Conservation (phyloP, 2,329 filamentous ascomycete genomes). For the Leptosphaerulina australis region DNA sequence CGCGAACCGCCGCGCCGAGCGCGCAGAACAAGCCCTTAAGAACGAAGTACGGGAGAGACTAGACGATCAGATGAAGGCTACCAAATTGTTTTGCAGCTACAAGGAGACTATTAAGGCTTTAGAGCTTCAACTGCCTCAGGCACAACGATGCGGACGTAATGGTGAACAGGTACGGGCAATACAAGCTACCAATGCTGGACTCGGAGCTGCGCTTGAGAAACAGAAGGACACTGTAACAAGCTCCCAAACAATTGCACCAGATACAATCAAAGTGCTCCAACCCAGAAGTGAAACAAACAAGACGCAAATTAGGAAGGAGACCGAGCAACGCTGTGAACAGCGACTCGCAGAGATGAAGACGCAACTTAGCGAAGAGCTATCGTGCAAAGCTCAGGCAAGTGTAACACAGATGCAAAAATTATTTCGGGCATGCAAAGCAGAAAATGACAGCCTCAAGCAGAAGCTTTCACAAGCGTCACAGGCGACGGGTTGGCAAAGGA, state of each 20-base stretch:
- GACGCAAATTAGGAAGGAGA: not conserved
- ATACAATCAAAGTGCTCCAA: not conserved
- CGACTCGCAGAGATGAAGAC: not conserved
- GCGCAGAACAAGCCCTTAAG: not conserved
- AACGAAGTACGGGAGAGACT: not conserved
- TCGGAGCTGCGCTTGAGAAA: not conserved
- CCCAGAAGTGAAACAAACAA: not conserved
- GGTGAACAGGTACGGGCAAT: not conserved
- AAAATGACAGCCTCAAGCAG: conserved; percentile 1
- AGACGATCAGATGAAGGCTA: not conserved
- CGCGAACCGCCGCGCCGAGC: conserved; percentile 10
- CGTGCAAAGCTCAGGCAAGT: not conserved
- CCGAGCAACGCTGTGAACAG: not conserved
- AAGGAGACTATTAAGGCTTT: not conserved
- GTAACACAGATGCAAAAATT: not conserved
- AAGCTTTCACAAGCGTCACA: not conserved
- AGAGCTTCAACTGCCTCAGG: not conserved
- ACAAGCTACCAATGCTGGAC: not conserved
- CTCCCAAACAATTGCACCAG: not conserved
- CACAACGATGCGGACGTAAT: not conserved
- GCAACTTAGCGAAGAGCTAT: not conserved
- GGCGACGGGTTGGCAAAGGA: not conserved
- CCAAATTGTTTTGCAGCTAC: not conserved
- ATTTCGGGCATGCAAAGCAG: not conserved
- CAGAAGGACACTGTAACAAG: not conserved